Percentiles rank a stretch among this genome's conserved stretches.
These are phyloP conservation scores for Aspergillus avenaceus DNA, from an alignment of 495 filamentous ascomycete genomes.

Conservation along the genomic window DNA sequence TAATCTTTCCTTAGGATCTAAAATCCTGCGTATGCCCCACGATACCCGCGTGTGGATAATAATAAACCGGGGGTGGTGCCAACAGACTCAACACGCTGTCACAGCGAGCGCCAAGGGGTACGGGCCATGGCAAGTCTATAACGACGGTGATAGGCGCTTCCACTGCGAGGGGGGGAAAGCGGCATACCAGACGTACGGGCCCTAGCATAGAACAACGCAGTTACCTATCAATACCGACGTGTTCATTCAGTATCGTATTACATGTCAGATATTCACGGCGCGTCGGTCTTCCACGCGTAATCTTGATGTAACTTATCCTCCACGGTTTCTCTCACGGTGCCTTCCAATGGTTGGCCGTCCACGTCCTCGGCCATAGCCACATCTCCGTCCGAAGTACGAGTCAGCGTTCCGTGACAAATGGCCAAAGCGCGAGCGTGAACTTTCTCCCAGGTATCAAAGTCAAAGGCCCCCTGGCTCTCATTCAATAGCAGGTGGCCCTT, in stretches of 20 bases:
- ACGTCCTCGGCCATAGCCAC: constrained; percentile 30
- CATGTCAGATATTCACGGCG: constrained; percentile 24
- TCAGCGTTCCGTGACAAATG: constrained; percentile 52
- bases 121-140: neutral
- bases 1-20: neutral
- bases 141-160: neutral
- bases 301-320: constrained; percentile 41
- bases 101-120: neutral
- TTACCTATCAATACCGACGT: neutral
- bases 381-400: constrained; percentile 42
- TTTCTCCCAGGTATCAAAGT: constrained; percentile 70
- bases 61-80: neutral
- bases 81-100: neutral
- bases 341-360: constrained; percentile 44
- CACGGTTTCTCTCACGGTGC: constrained; percentile 61
- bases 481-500: constrained; percentile 69
- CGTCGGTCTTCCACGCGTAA: constrained; percentile 38
- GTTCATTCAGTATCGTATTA: neutral
- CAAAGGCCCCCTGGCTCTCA: constrained; percentile 79
- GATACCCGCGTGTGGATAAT: neutral
- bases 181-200: neutral
- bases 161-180: neutral
- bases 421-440: constrained; percentile 59
- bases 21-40: neutral
- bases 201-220: neutral